These are phyloP conservation scores for Cladosporium sp. DNA, from an alignment of 2,329 filamentous ascomycete genomes.

Conservation along the genomic window DNA sequence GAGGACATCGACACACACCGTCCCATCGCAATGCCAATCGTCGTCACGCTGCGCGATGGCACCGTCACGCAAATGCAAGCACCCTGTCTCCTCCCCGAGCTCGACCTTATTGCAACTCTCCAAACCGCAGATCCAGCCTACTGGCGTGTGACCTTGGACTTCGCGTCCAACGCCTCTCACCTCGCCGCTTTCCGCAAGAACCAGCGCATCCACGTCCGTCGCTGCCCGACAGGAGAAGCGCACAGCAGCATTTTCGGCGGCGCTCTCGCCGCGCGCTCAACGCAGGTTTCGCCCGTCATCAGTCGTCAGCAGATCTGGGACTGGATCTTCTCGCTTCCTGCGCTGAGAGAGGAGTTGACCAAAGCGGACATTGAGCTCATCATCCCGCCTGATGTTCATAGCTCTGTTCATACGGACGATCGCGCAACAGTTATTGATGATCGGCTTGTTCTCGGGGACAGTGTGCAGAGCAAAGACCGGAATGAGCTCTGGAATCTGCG, in stretches of 20 bases:
- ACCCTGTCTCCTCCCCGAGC: conserved; percentile 60
- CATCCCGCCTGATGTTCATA: conserved; percentile 37
- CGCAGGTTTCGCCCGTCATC: conserved; percentile 24
- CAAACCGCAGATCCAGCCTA: conserved; percentile 63
- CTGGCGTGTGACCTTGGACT: conserved; percentile 79
- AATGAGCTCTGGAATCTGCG: conserved; percentile 60
- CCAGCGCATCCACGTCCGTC: conserved; percentile 70
- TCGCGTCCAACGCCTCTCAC: conserved; percentile 59
- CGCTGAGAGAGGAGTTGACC: conserved; percentile 48
- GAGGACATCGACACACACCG: conserved; percentile 82
- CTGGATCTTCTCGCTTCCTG: conserved; percentile 66
- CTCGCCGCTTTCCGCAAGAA: conserved; percentile 61
- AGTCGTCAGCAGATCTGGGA: conserved; percentile 52
- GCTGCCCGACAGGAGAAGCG: conserved; percentile 53
- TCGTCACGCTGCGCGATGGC: conserved; percentile 25
- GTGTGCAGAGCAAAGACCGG: conserved; percentile 42
- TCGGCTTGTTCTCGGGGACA: conserved; percentile 56
- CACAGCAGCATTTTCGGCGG: conserved; percentile 60
- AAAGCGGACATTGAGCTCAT: conserved; percentile 57
- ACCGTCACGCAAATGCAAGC: conserved; percentile 37
- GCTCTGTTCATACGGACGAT: conserved; percentile 48
- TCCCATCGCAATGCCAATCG: conserved; percentile 56
- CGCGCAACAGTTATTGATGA: conserved; percentile 65
- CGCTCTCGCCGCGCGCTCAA: conserved; percentile 66
- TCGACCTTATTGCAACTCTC: conserved; percentile 59